Conservation (phyloP, 192 early-diverging fungal genomes). For the Chytriomyces sp. region DNA sequence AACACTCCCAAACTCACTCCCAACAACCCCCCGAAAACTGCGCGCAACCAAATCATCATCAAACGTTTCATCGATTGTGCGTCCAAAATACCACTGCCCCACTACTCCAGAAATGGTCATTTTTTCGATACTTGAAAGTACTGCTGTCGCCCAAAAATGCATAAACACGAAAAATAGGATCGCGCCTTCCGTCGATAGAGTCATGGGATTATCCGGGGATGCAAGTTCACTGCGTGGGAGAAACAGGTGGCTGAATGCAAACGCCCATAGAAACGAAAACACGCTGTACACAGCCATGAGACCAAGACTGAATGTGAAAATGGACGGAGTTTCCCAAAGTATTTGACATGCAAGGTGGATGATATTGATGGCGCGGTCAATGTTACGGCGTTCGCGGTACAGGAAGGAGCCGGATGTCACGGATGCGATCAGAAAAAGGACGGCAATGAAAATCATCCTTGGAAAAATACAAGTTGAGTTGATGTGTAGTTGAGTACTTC, state of each 20-base stretch:
- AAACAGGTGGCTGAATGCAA: conserved; percentile 71
- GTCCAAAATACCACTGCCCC: conserved; percentile 78
- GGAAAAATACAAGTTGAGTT: not conserved
- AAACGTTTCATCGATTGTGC: conserved; percentile 32
- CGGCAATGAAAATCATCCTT: conserved; percentile 38
- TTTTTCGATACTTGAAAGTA: conserved; percentile 75
- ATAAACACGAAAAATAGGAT: conserved; percentile 65
- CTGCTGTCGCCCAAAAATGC: conserved; percentile 76
- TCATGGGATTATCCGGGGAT: not conserved
- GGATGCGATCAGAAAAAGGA: conserved; percentile 34
- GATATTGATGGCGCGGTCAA: conserved; percentile 49
- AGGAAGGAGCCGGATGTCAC: conserved; percentile 37
- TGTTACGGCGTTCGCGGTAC: conserved; percentile 34
- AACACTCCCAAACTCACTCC: conserved; percentile 71
- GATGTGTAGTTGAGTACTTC: not conserved
- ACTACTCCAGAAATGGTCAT: conserved; percentile 71
- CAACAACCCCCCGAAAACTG: conserved; percentile 50
- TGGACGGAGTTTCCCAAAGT: conserved; percentile 69
- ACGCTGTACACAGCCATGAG: conserved; percentile 61
- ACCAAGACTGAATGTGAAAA: conserved; percentile 66
- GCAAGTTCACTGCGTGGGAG: conserved; percentile 34
- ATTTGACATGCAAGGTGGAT: conserved; percentile 74
- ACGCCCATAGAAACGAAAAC: conserved; percentile 70
- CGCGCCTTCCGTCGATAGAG: conserved; percentile 1
- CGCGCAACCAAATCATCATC: conserved; percentile 42